phyloP scores from a whole-genome alignment of 2,329 filamentous ascomycete species.

The Neofusicoccum kwambonambiense region DNA sequence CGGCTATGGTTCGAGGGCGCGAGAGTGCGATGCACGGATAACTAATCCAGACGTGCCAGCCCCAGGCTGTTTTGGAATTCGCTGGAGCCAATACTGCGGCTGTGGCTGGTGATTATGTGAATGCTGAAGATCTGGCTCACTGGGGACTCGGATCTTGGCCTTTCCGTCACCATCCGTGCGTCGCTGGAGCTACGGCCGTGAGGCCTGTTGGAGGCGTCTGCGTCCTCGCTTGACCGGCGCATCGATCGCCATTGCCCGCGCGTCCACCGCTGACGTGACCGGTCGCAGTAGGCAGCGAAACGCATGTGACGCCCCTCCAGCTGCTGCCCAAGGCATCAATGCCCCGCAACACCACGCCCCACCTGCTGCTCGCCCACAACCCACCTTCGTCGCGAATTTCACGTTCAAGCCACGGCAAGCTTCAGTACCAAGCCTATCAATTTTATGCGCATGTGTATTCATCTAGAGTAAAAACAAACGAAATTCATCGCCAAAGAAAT shows the following conservation, averaged over 20 bases:
- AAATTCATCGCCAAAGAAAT: slow-evolving; percentile 1
- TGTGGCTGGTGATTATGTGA: slow-evolving; percentile 6
- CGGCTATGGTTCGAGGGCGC: no score
- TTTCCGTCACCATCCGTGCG: slow-evolving; percentile 2
- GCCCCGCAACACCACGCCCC: slow-evolving; percentile 5
- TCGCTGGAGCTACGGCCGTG: slow-evolving; percentile 4
- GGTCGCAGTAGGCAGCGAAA: background rate
- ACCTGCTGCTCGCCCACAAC: background rate
- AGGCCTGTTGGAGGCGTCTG: background rate
- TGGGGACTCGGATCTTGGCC: slow-evolving; percentile 7
- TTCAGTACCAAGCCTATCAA: background rate
- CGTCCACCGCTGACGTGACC: background rate
- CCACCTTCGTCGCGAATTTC: no score
- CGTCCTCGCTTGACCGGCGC: background rate
- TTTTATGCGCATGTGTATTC: background rate
- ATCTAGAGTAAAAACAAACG: background rate
- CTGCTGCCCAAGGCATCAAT: background rate
- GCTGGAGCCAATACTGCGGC: background rate
- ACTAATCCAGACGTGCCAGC: background rate
- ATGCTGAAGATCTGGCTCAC: background rate
- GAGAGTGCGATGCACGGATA: background rate
- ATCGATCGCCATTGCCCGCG: background rate
- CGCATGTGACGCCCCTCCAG: background rate
- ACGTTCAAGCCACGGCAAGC: no score
- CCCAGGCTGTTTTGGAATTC: background rate